Conservation (phyloP, 2,329 filamentous ascomycete species). For the Aspergillus fijiensis region DNA sequence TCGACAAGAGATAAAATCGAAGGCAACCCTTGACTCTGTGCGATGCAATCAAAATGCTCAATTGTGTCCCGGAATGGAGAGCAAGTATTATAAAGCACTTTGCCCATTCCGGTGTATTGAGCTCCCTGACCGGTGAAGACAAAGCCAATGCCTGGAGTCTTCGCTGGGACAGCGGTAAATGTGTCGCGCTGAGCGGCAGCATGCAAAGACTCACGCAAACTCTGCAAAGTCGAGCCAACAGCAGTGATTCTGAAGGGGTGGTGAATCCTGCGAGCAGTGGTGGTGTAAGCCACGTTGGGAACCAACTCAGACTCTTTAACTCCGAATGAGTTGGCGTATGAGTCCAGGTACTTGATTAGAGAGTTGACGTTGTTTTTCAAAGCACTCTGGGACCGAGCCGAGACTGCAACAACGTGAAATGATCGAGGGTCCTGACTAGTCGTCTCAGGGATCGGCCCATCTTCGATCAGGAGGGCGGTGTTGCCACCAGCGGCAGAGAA, state of each 20-base stretch:
- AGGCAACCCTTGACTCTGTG: constrained; percentile 35
- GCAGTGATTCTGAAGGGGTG: constrained; percentile 36
- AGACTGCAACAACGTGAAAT: constrained; percentile 59
- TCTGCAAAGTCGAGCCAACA: constrained; percentile 21
- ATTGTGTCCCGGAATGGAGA: constrained; percentile 33
- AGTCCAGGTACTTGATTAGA: constrained; percentile 52
- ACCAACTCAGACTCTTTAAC: constrained; percentile 47
- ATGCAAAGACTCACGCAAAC: constrained; percentile 11
- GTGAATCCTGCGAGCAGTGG: constrained; percentile 57
- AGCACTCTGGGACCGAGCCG: constrained; percentile 46
- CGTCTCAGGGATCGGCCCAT: constrained; percentile 49
- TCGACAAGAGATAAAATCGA: constrained; percentile 39
- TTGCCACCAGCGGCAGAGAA: constrained; percentile 72
- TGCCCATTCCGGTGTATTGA: constrained; percentile 38
- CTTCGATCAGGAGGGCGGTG: constrained; percentile 65
- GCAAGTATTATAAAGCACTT: constrained; percentile 33
- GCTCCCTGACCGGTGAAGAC: constrained; percentile 42
- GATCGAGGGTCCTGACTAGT: constrained; percentile 51
- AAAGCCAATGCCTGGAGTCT: constrained; percentile 23
- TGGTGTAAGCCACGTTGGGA: constrained; percentile 62
- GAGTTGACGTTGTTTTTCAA: constrained; percentile 57
- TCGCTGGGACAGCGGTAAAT: constrained; percentile 17
- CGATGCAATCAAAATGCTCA: constrained; percentile 33
- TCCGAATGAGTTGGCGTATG: constrained; percentile 14
- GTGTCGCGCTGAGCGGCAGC: constrained; percentile 11